phyloP scores from a whole-genome alignment of 2,329 filamentous ascomycete genomes.

The Stagonosporopsis vannaccii region DNA sequence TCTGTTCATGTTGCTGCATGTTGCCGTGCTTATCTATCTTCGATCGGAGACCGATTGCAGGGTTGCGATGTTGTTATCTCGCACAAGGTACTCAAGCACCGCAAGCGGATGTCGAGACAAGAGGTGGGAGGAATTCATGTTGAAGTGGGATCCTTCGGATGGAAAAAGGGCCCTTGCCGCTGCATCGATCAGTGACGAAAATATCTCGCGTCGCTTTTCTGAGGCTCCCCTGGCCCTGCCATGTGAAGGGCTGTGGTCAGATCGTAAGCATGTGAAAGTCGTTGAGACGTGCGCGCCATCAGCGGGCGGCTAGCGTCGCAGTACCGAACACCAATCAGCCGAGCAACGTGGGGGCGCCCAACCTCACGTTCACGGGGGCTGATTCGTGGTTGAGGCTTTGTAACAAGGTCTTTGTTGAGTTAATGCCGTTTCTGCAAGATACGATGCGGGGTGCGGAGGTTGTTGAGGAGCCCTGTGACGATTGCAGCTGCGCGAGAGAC shows the following conservation, averaged over 20 bases:
- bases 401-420: background rate
- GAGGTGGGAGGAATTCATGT: conserved; percentile 2
- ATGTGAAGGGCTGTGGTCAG: conserved; percentile 12
- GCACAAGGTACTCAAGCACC: conserved; percentile 3
- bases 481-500: background rate
- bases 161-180: conserved; percentile 1
- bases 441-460: conserved; percentile 8
- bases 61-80: conserved; percentile 8
- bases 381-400: background rate
- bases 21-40: conserved; percentile 25
- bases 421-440: conserved; percentile 1
- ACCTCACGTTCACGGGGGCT: conserved; percentile 1
- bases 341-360: conserved; percentile 21
- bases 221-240: conserved; percentile 7
- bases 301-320: conserved; percentile 26
- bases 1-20: conserved; percentile 15
- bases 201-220: conserved; percentile 18
- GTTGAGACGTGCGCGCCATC: conserved; percentile 20
- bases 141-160: background rate
- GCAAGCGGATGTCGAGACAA: conserved; percentile 13
- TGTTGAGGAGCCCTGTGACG: conserved; percentile 4
- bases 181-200: conserved; percentile 16
- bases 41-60: conserved; percentile 14
- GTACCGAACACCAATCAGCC: conserved; percentile 27
- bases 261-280: conserved; percentile 33